These are phyloP conservation scores for Exophiala viscosa DNA, from an alignment of 2,329 filamentous ascomycete species.

Conservation along the genomic window DNA sequence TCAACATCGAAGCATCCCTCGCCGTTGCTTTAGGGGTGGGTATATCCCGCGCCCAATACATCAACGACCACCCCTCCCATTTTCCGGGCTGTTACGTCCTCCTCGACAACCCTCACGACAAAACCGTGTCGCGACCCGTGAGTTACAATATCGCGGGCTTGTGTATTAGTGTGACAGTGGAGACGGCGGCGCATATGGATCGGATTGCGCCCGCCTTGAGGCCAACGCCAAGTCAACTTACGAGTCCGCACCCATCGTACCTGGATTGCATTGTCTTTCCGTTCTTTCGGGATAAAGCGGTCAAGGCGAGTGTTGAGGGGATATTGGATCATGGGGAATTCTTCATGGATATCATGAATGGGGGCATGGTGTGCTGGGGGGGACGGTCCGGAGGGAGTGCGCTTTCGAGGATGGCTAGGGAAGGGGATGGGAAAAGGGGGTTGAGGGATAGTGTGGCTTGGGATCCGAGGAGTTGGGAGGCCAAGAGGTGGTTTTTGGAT, in stretches of 20 bases:
- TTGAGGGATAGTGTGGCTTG: conserved; percentile 37
- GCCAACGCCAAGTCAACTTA: conserved; percentile 15
- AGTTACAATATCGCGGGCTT: conserved; percentile 4
- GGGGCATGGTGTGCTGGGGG: conserved; percentile 41
- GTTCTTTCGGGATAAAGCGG: conserved; percentile 20
- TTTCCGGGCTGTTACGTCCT: conserved; percentile 20
- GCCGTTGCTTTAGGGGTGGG: conserved; percentile 15
- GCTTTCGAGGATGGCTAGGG: not conserved
- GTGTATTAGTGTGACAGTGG: conserved; percentile 7
- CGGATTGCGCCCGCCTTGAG: conserved; percentile 9
- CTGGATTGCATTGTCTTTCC: conserved; percentile 26
- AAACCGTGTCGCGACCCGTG: not conserved
- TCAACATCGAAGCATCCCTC: conserved; percentile 19
- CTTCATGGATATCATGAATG: conserved; percentile 37
- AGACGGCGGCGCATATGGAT: conserved; percentile 14
- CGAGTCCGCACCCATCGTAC: conserved; percentile 21
- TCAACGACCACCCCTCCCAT: conserved; percentile 25
- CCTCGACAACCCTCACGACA: conserved; percentile 4
- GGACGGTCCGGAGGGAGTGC: conserved; percentile 9
- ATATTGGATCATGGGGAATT: conserved; percentile 37
- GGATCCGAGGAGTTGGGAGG: conserved; percentile 47
- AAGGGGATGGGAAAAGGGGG: conserved; percentile 20
- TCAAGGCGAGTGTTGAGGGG: conserved; percentile 15
- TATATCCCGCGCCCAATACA: conserved; percentile 19
- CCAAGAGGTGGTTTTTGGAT: conserved; percentile 43